phyloP scores from a whole-genome alignment of 371 early-diverging fungal species.

The Synchytrium microbalum region DNA sequence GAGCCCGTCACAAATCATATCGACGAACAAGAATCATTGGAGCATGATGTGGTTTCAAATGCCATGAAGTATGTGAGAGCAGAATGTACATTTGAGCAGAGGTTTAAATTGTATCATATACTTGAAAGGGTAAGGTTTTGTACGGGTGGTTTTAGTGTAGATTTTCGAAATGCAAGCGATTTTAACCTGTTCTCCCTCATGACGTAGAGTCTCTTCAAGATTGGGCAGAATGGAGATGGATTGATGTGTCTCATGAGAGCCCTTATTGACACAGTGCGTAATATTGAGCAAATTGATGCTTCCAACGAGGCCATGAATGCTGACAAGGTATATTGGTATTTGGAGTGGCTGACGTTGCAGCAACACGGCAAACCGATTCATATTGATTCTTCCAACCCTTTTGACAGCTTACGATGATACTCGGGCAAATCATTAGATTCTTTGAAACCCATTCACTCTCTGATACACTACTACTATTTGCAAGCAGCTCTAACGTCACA shows the following conservation, averaged over 20 bases:
- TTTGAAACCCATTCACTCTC: not conserved
- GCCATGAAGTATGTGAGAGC: constrained; percentile 33
- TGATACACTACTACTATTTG: not conserved
- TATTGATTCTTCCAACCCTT: too few relatives aligned
- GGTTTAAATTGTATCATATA: not conserved
- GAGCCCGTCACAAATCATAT: not conserved
- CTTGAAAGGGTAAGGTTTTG: not conserved
- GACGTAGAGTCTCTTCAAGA: not conserved
- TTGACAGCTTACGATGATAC: not conserved
- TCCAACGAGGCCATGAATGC: not conserved
- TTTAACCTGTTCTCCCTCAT: constrained; percentile 1
- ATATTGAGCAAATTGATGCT: not conserved
- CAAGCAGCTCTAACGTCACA: not conserved
- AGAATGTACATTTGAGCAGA: not conserved
- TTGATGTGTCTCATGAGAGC: not conserved
- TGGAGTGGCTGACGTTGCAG: too few relatives aligned
- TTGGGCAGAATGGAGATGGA: not conserved
- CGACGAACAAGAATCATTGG: constrained; percentile 4
- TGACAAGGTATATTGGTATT: not conserved
- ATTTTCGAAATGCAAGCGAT: too few relatives aligned
- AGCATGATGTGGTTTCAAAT: constrained; percentile 26
- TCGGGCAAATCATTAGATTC: not conserved
- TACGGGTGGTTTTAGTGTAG: too few relatives aligned
- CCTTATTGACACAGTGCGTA: not conserved
- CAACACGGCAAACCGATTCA: too few relatives aligned